Evolutionary conservation across 2,329 filamentous ascomycete genomes (phyloP).

Genomic region (Phoma herbarum): DNA sequence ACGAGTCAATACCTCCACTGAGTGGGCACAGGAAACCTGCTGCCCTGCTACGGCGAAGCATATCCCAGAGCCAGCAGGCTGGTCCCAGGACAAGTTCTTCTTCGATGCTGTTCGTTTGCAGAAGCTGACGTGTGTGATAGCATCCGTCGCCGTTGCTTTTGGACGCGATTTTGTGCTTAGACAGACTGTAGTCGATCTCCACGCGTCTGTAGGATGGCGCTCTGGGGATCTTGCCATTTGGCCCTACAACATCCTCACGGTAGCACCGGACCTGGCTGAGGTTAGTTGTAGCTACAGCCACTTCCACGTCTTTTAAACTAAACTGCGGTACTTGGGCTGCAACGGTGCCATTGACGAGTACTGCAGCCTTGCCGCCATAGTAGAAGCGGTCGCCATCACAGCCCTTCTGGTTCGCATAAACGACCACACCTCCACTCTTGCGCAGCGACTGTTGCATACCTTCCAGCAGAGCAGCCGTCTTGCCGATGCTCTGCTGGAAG

Average conservation of each 20-base stretch:
- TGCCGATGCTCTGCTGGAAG: constrained; percentile 72
- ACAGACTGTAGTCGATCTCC: constrained; percentile 56
- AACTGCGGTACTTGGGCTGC: constrained; percentile 74
- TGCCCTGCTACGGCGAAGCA: constrained; percentile 60
- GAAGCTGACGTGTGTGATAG: constrained; percentile 56
- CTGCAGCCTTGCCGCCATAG: constrained; percentile 65
- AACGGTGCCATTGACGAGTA: constrained; percentile 68
- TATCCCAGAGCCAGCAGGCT: constrained; percentile 73
- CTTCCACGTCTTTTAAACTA: constrained; percentile 62
- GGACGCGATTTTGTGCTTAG: constrained; percentile 51
- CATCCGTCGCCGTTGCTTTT: constrained; percentile 56
- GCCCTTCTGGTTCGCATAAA: constrained; percentile 64
- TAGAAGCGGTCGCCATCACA: constrained; percentile 51
- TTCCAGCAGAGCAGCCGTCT: constrained; percentile 69
- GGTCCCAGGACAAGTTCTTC: constrained; percentile 69
- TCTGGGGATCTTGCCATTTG: constrained; percentile 63
- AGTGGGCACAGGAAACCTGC: constrained; percentile 67
- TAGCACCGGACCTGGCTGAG: constrained; percentile 73
- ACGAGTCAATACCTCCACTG: constrained; percentile 68
- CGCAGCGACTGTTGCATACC: constrained; percentile 72
- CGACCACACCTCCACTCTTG: constrained; percentile 66
- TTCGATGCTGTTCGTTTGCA: constrained; percentile 67
- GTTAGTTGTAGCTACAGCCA: constrained; percentile 64
- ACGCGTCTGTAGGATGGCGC: constrained; percentile 57
- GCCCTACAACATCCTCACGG: constrained; percentile 63